phyloP scores from a whole-genome alignment of 441 rosid genomes.

The Manihot esculenta region DNA sequence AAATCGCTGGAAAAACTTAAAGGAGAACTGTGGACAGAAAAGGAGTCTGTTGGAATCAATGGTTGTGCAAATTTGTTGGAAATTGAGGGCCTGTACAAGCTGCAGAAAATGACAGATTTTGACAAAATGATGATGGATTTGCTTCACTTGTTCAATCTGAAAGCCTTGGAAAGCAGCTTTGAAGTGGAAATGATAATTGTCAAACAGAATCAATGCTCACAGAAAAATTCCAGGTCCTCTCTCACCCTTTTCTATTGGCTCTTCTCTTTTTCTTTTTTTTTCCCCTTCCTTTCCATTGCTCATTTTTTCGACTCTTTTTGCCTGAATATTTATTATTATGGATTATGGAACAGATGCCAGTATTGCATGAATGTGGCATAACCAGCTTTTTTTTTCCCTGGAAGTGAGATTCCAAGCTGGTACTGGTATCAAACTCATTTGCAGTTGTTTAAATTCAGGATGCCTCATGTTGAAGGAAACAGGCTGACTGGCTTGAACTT shows the following conservation, averaged over 20 bases:
- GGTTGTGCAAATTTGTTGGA: neutral
- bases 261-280: too few relatives aligned
- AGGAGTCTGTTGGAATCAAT: neutral
- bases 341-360: neutral
- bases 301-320: neutral
- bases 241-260: neutral
- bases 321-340: neutral
- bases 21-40: neutral
- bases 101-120: neutral
- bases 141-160: neutral
- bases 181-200: neutral
- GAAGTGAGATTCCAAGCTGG: slow-evolving; percentile 11
- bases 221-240: neutral
- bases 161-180: neutral
- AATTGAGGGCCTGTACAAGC: neutral
- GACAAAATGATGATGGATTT: neutral
- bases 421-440: neutral
- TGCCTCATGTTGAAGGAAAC: neutral
- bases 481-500: neutral
- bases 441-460: neutral
- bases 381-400: neutral
- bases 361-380: neutral
- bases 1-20: neutral
- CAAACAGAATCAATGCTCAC: neutral
- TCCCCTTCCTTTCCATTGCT: neutral